A percentile compares a stretch with the other conserved stretches of the same genome.
phyloP scores from a whole-genome alignment of 192 early-diverging fungal species.

The Phlyctochytrium planicorne region DNA sequence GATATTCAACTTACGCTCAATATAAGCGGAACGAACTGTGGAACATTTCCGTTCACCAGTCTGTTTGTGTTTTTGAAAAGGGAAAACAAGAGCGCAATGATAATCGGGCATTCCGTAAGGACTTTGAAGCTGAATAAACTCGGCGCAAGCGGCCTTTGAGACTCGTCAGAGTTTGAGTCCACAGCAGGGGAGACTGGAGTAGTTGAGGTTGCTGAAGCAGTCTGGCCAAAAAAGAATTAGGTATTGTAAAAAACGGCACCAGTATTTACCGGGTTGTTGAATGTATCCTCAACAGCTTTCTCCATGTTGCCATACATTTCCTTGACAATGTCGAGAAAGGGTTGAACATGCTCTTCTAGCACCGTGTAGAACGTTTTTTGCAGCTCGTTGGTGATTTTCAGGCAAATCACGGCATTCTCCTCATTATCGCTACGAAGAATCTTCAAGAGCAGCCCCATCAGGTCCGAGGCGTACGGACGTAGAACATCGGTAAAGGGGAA shows the following conservation, averaged over 20 bases:
- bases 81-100: slow-evolving; percentile 93
- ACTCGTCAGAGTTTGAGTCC: slow-evolving; percentile 43
- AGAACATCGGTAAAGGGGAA: slow-evolving; percentile 88
- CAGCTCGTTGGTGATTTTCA: slow-evolving; percentile 95
- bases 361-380: slow-evolving; percentile 81
- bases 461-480: slow-evolving; percentile 68
- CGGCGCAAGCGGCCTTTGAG: slow-evolving; percentile 63
- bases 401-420: slow-evolving; percentile 90
- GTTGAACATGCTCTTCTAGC: slow-evolving; percentile 83
- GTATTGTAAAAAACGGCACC: neutral
- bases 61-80: slow-evolving; percentile 62
- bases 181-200: slow-evolving; percentile 55
- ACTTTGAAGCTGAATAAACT: slow-evolving; percentile 95
- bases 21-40: slow-evolving; percentile 84
- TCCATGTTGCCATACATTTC: slow-evolving; percentile 96
- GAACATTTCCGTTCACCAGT: slow-evolving; percentile 77
- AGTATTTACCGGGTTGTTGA: slow-evolving; percentile 54
- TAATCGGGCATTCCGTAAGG: slow-evolving; percentile 96
- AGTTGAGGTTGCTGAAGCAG: no score
- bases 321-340: slow-evolving; percentile 87
- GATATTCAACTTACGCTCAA: slow-evolving; percentile 57
- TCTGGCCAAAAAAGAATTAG: neutral
- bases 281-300: slow-evolving; percentile 73
- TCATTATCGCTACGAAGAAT: slow-evolving; percentile 90
- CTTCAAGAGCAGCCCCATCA: slow-evolving; percentile 72